Evolutionary conservation across 306 rosid species (phyloP), one percentile per base, ranked within the genome.

Genomic region (Ammopiptanthus mongolicus): DNA sequence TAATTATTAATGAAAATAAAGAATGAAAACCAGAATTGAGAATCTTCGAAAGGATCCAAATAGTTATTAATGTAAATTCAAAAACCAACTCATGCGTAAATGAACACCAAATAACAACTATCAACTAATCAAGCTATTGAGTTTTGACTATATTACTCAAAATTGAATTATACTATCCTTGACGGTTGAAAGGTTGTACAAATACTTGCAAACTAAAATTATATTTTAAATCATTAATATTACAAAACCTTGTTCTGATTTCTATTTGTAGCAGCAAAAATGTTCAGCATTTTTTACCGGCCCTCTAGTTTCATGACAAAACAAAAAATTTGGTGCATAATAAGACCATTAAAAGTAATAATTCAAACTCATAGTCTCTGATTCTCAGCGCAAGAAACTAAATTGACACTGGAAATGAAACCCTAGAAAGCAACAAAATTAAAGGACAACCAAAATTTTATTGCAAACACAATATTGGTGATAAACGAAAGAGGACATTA

Each of bases 1-100:
- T n/a, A n/a, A n/a, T n/a, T n/a, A n/a, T n/a, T n/a, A n/a, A n/a
- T n/a, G n/a, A n/a, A n/a, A n/a, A n/a, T n/a, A n/a, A n/a, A n/a
- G n/a, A n/a, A n/a, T n/a, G n/a, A 59, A 76, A 80, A 69, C 13
- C 10, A 46, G 3, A 29, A 14, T 4, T 34, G 17, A 59, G 51
- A 51, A 57, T 70, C 61, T 23, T 29, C 73, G 63, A 52, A 69
- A 77, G 66, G 28, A 60, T 29, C 21, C 71, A 59, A 61, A 12
- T 39, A 42, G 17, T 15, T 12, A 66, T 28, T 68, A 56, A 8
- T 12, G 4, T 22, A 2, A 63, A 62, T 62, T 61, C 41, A 60
- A 47, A 60, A 58, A 55, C 57, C 5, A 71, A 19, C 50, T 55
- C 14, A 3, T 55, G 25, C 22, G 29, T 33, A 3, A 64, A 3